A percentile compares a stretch with the other conserved stretches of the same genome.
phyloP scores from a whole-genome alignment of 257 asterid genomes.

The Phtheirospermum japonicum region DNA sequence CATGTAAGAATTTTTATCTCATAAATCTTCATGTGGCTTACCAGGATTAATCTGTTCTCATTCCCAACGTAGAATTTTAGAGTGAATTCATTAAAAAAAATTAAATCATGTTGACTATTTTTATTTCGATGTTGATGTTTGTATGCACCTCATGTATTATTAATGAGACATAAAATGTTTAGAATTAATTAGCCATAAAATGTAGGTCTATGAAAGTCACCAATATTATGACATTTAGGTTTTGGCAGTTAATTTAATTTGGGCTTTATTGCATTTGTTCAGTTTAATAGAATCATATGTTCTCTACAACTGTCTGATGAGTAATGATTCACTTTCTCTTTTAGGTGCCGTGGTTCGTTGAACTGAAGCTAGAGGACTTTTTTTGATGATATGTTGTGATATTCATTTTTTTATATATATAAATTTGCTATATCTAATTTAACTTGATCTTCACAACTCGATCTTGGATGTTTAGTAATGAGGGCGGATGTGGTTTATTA shows the following conservation, averaged over 20 bases:
- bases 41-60: conserved; percentile 3
- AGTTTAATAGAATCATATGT: conserved; percentile 9
- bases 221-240: not conserved
- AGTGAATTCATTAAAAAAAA: conserved; percentile 1
- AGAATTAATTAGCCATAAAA: conserved; percentile 1
- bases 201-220: not conserved
- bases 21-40: conserved; percentile 18
- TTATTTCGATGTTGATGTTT: not conserved
- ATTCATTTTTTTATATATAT: conserved; percentile 1
- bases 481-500: no score
- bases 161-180: not conserved
- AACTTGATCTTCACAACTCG: conserved; percentile 18
- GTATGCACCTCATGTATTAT: not conserved
- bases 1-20: not conserved
- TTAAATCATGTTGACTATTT: not conserved
- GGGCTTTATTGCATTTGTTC: not conserved
- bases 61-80: conserved; percentile 9
- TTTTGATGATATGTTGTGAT: conserved; percentile 37
- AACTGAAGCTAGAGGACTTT: conserved; percentile 49
- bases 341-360: conserved; percentile 98
- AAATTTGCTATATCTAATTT: not conserved
- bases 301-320: conserved; percentile 21
- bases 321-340: conserved; percentile 28
- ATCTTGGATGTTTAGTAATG: no score
- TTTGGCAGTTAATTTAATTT: conserved; percentile 6